Conservation (phyloP, 495 filamentous ascomycete genomes). For the Pseudotulostoma volvatum region DNA sequence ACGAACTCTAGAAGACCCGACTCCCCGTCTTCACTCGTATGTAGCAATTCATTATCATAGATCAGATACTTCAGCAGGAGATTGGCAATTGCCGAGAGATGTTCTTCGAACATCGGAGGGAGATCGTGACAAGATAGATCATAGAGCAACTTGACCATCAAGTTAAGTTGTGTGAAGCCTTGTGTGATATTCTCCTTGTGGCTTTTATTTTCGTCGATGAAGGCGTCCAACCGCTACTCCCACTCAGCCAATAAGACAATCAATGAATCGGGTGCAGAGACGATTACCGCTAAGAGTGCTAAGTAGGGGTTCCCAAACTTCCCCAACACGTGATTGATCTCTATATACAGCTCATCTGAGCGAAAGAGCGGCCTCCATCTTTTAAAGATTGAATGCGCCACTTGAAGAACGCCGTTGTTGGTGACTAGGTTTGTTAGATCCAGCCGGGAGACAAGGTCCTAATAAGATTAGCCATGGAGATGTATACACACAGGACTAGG, state of each 20-base stretch:
- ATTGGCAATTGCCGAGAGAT: conserved; percentile 53
- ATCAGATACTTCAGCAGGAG: conserved; percentile 85
- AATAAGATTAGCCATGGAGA: conserved; percentile 1
- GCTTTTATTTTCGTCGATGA: conserved; percentile 56
- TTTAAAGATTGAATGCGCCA: conserved; percentile 96
- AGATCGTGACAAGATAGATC: conserved; percentile 95
- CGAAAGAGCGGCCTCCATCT: conserved; percentile 87
- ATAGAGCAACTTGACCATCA: conserved; percentile 81
- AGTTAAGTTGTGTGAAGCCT: conserved; percentile 64
- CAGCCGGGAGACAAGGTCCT: conserved; percentile 81
- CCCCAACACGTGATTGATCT: conserved; percentile 83
- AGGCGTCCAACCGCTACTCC: conserved; percentile 51
- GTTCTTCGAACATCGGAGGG: conserved; percentile 79
- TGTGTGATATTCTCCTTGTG: conserved; percentile 57
- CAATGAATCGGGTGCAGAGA: neutral
- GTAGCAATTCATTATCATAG: conserved; percentile 68
- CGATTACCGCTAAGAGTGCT: conserved; percentile 49
- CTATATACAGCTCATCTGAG: conserved; percentile 76
- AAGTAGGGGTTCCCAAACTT: conserved; percentile 75
- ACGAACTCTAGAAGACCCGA: conserved; percentile 66
- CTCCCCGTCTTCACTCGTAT: conserved; percentile 74
- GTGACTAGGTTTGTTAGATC: conserved; percentile 56
- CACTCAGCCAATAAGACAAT: conserved; percentile 5
- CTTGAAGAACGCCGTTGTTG: conserved; percentile 88
- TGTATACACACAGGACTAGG: too few relatives aligned